Evolutionary conservation across 2,329 filamentous ascomycete species (phyloP), one percentile per base, ranked within the genome.

Genomic region (Aspergillus brasiliensis): DNA sequence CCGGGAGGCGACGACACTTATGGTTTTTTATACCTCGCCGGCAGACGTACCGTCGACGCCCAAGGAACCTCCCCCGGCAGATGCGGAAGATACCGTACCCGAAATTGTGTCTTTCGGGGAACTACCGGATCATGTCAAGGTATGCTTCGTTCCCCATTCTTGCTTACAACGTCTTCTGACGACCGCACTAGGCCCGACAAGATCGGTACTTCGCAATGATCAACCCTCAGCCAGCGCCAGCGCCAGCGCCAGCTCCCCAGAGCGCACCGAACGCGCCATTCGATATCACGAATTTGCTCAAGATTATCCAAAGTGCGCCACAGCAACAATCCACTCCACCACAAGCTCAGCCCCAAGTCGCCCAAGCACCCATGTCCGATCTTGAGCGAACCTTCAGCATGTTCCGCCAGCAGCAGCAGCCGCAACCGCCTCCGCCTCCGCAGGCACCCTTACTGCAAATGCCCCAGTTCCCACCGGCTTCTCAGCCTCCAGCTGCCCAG

Each of bases 11-110:
- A 80, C 71, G 21, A 81, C 79, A 3, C 72, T 83, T 38, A 81
- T 82, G 77, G 78, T 78, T 1, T 77, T 81, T 61, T 80, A 82
- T 63, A 74, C 78, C 1, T 79, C 76, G 27, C 71, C 74, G 49
- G 74, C 74, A 4, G 81, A 83, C 62, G 73, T 82, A 49, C 81
- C 81, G 5, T 64, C 74, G 5, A 77, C 79, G 3, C 79, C 81
- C 6, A 81, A 80, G 61, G 81, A 83, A 56, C 79, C 80, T 13
- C 75, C 77, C 25, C 66, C 73, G 19, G 67, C 72, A 11, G 71
- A 71, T 38, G 70, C 71, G 5, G 76, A 78, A 28, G 79, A 81
- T 55, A 46, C 64, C 3, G 69, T 66, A 15, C 52, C 69, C 2
- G 77, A 77, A 15, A 69, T 73, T 48, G 65, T 75, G 51, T 61